Evolutionary conservation across 2,329 filamentous ascomycete genomes (phyloP).

Genomic region (Hymenoscyphus fructigenus): DNA sequence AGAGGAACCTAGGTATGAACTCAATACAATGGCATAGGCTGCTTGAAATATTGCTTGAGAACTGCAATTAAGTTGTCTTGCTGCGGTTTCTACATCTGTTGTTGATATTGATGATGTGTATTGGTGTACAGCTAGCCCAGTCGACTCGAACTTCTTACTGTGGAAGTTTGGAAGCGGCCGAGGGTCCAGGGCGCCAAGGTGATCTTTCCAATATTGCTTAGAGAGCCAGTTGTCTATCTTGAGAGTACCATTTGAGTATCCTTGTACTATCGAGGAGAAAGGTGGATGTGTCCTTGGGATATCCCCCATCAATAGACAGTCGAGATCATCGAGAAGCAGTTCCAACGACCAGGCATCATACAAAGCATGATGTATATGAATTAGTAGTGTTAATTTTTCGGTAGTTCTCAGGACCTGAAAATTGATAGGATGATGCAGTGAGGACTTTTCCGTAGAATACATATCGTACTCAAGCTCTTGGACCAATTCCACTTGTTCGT

Average conservation of each 20-base stretch:
- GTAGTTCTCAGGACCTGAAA: conserved; percentile 51
- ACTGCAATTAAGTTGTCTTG: conserved; percentile 40
- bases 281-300: conserved; percentile 46
- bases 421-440: conserved; percentile 52
- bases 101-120: conserved; percentile 37
- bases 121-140: conserved; percentile 32
- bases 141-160: conserved; percentile 35
- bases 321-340: conserved; percentile 67
- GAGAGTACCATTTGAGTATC: conserved; percentile 41
- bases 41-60: conserved; percentile 76
- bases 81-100: conserved; percentile 26
- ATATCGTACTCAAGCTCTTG: conserved; percentile 43
- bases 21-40: conserved; percentile 64
- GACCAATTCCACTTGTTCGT: conserved; percentile 40
- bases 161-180: conserved; percentile 59
- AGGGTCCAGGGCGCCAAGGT: conserved; percentile 58
- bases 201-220: conserved; percentile 67
- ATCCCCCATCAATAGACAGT: conserved; percentile 39
- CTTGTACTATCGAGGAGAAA: conserved; percentile 59
- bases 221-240: conserved; percentile 42
- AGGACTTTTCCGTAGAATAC: conserved; percentile 39
- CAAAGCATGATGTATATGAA: conserved; percentile 72
- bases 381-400: conserved; percentile 35
- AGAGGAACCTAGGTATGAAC: conserved; percentile 58
- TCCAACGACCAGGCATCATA: conserved; percentile 96